Conservation (phyloP, 2,329 filamentous ascomycete genomes). For the Aspergillus felis region DNA sequence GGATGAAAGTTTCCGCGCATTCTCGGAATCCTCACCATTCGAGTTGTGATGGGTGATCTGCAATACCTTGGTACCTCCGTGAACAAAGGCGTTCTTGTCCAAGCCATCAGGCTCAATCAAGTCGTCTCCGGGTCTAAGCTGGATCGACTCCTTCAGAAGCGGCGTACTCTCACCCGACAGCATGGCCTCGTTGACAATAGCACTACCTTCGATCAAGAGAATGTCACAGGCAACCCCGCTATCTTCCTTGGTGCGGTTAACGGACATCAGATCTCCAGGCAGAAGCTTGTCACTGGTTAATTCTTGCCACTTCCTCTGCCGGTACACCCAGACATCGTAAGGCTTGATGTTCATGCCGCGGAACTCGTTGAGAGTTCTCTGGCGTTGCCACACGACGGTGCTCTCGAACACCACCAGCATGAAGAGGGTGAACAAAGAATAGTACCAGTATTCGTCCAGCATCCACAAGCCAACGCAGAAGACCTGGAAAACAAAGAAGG, state of each 20-base stretch:
- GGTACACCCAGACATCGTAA: conserved; percentile 88
- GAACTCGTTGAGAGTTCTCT: conserved; percentile 93
- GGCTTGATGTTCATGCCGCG: conserved; percentile 99
- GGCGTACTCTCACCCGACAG: conserved; percentile 97
- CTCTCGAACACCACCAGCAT: conserved; percentile 98
- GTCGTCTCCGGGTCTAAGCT: conserved; percentile 79
- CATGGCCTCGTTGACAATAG: conserved; percentile 99
- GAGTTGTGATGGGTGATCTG: conserved; percentile 86
- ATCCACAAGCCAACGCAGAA: conserved; percentile 99
- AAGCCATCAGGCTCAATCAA: conserved; percentile 80
- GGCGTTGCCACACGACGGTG: conserved; percentile 97
- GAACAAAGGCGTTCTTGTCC: conserved; percentile 95
- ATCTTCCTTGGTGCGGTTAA: conserved; percentile 91
- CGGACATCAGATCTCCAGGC: conserved; percentile 89
- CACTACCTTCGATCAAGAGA: conserved; percentile 88
- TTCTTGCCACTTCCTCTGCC: conserved; percentile 82
- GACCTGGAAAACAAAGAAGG: conserved; percentile 98
- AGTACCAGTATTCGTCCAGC: conserved; percentile 99
- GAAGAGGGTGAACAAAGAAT: conserved; percentile 96
- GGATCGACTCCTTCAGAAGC: conserved; percentile 90
- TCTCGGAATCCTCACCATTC: conserved; percentile 59
- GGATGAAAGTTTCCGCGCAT: conserved; percentile 63
- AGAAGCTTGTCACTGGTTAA: conserved; percentile 86
- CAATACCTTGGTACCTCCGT: conserved; percentile 94
- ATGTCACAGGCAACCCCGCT: conserved; percentile 97